Evolutionary conservation across 371 early-diverging fungal genomes (phyloP).

Genomic region (Mucor sp.): DNA sequence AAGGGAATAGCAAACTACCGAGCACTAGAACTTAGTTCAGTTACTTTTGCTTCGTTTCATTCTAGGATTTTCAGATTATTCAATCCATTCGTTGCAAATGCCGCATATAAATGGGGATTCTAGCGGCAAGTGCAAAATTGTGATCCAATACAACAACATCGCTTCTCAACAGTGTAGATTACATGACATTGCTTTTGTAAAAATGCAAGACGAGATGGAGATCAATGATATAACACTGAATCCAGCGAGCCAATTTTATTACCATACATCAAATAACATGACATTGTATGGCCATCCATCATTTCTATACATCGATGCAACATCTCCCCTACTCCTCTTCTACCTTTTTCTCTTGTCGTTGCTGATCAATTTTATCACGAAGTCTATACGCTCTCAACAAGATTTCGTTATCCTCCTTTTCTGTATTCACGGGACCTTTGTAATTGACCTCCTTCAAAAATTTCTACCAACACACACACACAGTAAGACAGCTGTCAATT

Average conservation of each 20-base stretch:
- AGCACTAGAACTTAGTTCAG: no score
- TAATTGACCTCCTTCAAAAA: constrained; percentile 47
- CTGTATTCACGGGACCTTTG: constrained; percentile 41
- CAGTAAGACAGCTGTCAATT: not conserved
- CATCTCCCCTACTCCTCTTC: not conserved
- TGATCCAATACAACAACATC: no score
- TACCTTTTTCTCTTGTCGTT: not conserved
- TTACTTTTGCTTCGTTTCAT: no score
- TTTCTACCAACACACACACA: constrained; percentile 17
- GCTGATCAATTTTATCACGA: constrained; percentile 16
- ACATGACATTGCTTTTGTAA: no score
- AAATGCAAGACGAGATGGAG: no score
- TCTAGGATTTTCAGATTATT: no score
- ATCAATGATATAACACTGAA: no score
- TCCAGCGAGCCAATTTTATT: not conserved
- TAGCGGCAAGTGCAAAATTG: no score
- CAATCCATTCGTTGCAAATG: no score
- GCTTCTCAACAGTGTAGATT: no score
- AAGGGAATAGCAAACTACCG: no score
- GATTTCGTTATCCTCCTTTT: constrained; percentile 33
- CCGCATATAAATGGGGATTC: no score
- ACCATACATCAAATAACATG: not conserved
- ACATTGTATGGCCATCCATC: not conserved
- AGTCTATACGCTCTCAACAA: constrained; percentile 21
- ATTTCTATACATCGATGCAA: not conserved